Evolutionary conservation across 306 rosid species (phyloP), one percentile per base, ranked within the genome.

Genomic region (Carpinus fangiana): DNA sequence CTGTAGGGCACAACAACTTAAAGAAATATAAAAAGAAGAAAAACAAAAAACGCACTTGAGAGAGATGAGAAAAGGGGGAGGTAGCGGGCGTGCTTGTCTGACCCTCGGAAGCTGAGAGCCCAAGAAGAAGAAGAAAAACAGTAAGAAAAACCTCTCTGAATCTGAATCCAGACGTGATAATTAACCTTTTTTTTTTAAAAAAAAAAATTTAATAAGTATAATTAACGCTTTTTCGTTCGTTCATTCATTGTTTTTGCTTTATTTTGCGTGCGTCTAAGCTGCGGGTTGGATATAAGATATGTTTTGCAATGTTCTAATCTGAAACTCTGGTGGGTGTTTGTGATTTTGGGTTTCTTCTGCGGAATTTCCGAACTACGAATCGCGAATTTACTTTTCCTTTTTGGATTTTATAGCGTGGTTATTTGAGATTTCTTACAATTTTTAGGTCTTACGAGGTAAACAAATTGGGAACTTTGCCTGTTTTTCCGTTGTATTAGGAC

Each of bases 131-230:
- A 59, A 2, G n/a, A 8, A 45, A 47, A 16, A 80, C 1, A 54
- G 79, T 80, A 80, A 80, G 70, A 14, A 54, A 48, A 41, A 65
- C 46, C 71, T 54, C 51, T 71, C n/a, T 13, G 38, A 74, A 59
- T 74, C 68, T 45, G 56, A 5, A 45, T 1, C 8, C 45, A 62
- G 34, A n/a, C 23, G 23, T 13, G 11, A 21, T 56, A 7, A 14
- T 45, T 17, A 5, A 6, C 45, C 8, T 0, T 10, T 48, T 48
- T 48, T 48, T 23, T 23, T 23, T 23, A 23, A 23, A n/a, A n/a
- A n/a, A n/a, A n/a, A n/a, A n/a, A n/a, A n/a, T 23, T 23, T 23
- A 23, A 23, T 23, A 23, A 23, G 26, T 23, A 21, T 56, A 7
- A 14, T 45, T 17, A 5, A 6, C 45, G 1, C 3, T 10, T 48